Base-by-base conservation (phyloP, 2,329 filamentous ascomycete species). In the Xylariaceae sp. region DNA sequence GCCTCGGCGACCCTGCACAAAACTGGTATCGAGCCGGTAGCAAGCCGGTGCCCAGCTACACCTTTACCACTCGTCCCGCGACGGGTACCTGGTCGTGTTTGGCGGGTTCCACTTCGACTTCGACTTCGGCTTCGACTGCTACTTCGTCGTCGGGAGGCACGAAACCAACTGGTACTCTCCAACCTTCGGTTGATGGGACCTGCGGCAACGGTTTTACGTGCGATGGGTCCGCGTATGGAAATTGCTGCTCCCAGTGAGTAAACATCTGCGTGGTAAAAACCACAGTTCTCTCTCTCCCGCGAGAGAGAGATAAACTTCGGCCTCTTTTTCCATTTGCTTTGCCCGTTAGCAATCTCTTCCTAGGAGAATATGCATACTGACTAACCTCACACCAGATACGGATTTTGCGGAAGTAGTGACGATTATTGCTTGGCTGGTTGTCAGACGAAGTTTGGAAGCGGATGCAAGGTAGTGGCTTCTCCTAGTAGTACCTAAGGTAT, bases 1-100 rank as follows among this genome's bases (percentile, higher is more conserved):
- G 80, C 61, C 70, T 83, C 11, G 73, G 76, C 12, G 79, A 83
- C 58, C 69, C 77, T 12, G 59, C 62, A 2, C 70, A 69, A 47
- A 73, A 76, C 62, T 83, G 80, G 80, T 83, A 83, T 65, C 76
- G 80, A 37, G 61, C 65, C 34, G 68, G 66, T 26, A 63, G 61
- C 34, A 62, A 61, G 37, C 1, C 51, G 11, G 63, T 67, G 31
- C 64, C 67, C 3, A 58, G 54, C 5, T 68, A 68, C 45, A 63
- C 56, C 51, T 68, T 68, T 53, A 60, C 55, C 12, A 55, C 60
- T 26, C 62, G 60, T 41, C 55, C 57, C 9, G 64, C 69, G 1
- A 67, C 64, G 8, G 68, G 65, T 8, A 70, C 69, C 1, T 63
- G 58, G 50, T 47, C 63, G 50, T 68, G 65, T 45, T 50, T 63